Evolutionary conservation across 2,329 filamentous ascomycete species (phyloP), one percentile per base, ranked within the genome.

Genomic region (Graphiopsis chlorocephala): DNA sequence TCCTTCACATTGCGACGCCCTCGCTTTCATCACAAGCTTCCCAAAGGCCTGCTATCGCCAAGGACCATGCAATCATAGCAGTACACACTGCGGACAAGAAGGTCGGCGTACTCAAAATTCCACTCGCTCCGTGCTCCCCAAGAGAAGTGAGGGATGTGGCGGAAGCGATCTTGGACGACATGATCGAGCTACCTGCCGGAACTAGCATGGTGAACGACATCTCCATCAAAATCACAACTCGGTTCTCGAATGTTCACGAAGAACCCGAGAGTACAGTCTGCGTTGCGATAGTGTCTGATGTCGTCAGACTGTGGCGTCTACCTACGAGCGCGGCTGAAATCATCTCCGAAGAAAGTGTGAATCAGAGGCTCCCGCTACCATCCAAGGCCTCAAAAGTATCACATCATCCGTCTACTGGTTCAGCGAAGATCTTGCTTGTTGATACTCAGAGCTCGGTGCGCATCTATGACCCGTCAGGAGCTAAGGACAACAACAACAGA

Each of bases 1-100:
- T 86, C 26, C 77, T 85, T 12, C 79, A 82, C 65, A 72, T 88
- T 57, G 81, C 85, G 25, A 75, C 86, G 52, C 31, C 83, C 15
- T 61, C 64, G 12, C 47, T 70, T 15, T 57, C 68, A 14, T 35
- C 53, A 20, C 53, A 64, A 17, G 20, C 42, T 29, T 50, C 53
- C 8, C 61, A 57, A 20, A 57, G 61, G 31, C 61, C 61, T 71
- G 74, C 20, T 69, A 79, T 26, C 75, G 78, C 56, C 65, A n/a
- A 65, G 61, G 1, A 66, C 61, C 14, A 61, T 62, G 69, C 67
- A 3, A 81, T 88, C 17, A 77, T 88, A 42, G 79, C 82, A 0
- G 82, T 83, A 4, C 80, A 83, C 17, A 88, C 85, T 68, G 80
- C 83, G 17, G 86, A 89, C 71, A 82, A 80, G 15, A 84, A 80